Percentiles rank a stretch among this genome's conserved stretches.
phyloP scores from a whole-genome alignment of 1,284 basidiomycete genomes.

The Puccinia brachypodii region DNA sequence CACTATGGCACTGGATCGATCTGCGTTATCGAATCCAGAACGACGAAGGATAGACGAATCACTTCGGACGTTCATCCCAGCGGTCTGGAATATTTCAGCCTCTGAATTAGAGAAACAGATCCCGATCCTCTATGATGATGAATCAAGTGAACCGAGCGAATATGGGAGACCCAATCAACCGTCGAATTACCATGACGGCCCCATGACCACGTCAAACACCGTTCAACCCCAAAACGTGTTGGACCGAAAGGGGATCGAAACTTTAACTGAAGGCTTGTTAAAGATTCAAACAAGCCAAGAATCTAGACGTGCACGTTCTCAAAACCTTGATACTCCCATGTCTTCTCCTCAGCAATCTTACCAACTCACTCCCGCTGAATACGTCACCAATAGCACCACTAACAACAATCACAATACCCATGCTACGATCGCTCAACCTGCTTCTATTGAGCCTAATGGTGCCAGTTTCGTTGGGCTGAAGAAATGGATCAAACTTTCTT shows the following conservation, averaged over 20 bases:
- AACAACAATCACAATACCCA: no score
- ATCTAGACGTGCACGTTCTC: not conserved
- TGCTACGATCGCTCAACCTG: not conserved
- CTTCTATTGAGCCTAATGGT: not conserved
- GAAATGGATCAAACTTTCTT: constrained; percentile 34
- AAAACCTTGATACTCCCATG: constrained; percentile 45
- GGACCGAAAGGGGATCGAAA: constrained; percentile 36
- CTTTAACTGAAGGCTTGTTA: constrained; percentile 30
- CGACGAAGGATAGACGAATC: constrained; percentile 42
- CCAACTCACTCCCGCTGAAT: constrained; percentile 8
- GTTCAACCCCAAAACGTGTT: constrained; percentile 14
- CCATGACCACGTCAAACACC: not conserved
- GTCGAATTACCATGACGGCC: not conserved
- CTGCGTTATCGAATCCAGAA: constrained; percentile 38
- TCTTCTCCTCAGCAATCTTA: constrained; percentile 38
- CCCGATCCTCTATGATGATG: constrained; percentile 47
- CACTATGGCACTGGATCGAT: constrained; percentile 40
- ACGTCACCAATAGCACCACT: not conserved
- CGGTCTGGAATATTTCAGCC: constrained; percentile 37
- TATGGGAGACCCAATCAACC: constrained; percentile 16
- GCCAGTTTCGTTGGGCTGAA: constrained; percentile 27
- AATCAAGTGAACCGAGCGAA: constrained; percentile 31
- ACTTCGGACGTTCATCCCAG: constrained; percentile 44
- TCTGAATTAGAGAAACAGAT: constrained; percentile 42
- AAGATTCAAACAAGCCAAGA: constrained; percentile 18